Evolutionary conservation across 2,329 filamentous ascomycete species (phyloP).

Genomic region (Nakataea oryzae): DNA sequence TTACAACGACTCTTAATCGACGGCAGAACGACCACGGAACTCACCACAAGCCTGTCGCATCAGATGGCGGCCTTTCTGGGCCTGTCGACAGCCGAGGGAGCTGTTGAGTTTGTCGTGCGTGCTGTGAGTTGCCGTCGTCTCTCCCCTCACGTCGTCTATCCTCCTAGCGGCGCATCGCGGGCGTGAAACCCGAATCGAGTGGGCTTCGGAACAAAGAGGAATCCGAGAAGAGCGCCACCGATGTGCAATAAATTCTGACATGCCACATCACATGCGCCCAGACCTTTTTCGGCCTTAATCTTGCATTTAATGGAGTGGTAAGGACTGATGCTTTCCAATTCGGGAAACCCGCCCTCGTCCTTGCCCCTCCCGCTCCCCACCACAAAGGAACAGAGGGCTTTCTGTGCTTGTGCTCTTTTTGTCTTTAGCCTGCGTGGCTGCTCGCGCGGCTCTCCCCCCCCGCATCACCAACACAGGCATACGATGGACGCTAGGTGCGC

Average conservation of each 20-base stretch:
- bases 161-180: no score
- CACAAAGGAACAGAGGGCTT: background rate
- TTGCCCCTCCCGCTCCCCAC: background rate
- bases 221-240: background rate
- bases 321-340: slow-evolving; percentile 15
- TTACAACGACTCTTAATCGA: background rate
- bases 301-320: slow-evolving; percentile 62
- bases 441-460: background rate
- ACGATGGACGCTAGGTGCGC: background rate
- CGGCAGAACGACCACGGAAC: slow-evolving; percentile 42
- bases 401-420: background rate
- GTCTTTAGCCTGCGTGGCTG: background rate
- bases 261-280: slow-evolving; percentile 17
- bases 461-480: background rate
- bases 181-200: background rate
- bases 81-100: slow-evolving; percentile 25
- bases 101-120: slow-evolving; percentile 38
- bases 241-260: background rate
- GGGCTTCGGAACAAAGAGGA: background rate
- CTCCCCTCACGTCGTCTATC: no score
- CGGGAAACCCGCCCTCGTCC: background rate
- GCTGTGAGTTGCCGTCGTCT: slow-evolving; percentile 27
- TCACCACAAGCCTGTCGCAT: slow-evolving; percentile 38
- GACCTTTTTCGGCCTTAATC: slow-evolving; percentile 66
- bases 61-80: slow-evolving; percentile 32